phyloP scores from a whole-genome alignment of 208 protist species.

The Trypanosoma theileri region DNA sequence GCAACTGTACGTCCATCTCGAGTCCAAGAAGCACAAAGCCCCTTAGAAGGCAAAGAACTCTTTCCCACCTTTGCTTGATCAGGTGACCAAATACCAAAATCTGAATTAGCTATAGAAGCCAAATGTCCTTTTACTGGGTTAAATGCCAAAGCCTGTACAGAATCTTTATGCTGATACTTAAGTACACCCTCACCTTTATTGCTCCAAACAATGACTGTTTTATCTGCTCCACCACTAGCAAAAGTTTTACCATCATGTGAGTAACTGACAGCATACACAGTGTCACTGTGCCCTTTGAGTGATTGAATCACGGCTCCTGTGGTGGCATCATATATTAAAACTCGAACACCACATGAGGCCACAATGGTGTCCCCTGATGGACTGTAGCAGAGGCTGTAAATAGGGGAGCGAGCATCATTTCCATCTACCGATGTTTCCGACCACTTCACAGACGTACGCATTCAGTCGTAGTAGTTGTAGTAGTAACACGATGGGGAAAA shows the following conservation, averaged over 20 bases:
- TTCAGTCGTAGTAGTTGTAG: too few relatives aligned
- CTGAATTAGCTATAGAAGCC: constrained; percentile 83
- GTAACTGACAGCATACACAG: constrained; percentile 91
- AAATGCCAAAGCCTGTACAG: constrained; percentile 93
- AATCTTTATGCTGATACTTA: constrained; percentile 95
- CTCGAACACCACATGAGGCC: constrained; percentile 84
- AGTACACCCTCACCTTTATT: constrained; percentile 92
- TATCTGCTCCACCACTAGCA: constrained; percentile 93
- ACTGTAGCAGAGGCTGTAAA: constrained; percentile 88
- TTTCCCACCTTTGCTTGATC: constrained; percentile 92
- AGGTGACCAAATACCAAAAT: constrained; percentile 96
- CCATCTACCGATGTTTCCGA: constrained; percentile 48
- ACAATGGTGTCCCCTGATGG: constrained; percentile 91
- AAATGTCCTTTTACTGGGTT: constrained; percentile 92
- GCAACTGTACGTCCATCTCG: constrained; percentile 92
- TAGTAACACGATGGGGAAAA: too few relatives aligned
- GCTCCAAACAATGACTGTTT: constrained; percentile 95
- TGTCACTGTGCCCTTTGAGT: constrained; percentile 95
- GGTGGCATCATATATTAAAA: constrained; percentile 93
- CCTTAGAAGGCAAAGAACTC: constrained; percentile 79
- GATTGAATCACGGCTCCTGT: constrained; percentile 91
- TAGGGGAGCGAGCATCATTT: constrained; percentile 53
- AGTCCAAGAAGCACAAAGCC: constrained; percentile 93
- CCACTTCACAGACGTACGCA: constrained; percentile 77
- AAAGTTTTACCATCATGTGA: constrained; percentile 91